phyloP scores from a whole-genome alignment of 208 protist genomes.

The Phytomonas francai region DNA sequence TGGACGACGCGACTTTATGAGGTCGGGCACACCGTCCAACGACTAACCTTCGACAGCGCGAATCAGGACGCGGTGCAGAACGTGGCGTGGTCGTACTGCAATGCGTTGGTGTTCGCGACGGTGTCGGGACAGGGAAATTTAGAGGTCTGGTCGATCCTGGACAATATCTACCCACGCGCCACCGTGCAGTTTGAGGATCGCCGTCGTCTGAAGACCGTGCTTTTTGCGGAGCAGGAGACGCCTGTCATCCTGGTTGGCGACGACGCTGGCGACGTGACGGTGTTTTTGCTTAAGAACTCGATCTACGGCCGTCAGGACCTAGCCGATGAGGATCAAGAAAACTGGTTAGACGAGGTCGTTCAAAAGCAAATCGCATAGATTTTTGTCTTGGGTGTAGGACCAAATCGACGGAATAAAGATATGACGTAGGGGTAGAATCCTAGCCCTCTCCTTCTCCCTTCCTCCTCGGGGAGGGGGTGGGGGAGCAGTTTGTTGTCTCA shows the following conservation, averaged over 20 bases:
- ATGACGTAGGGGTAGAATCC: slow-evolving; percentile 1
- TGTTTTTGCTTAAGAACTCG: slow-evolving; percentile 42
- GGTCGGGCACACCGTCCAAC: slow-evolving; percentile 39
- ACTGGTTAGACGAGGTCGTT: slow-evolving; percentile 63
- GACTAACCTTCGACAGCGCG: slow-evolving; percentile 80
- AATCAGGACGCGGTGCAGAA: slow-evolving; percentile 90
- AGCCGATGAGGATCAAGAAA: slow-evolving; percentile 76
- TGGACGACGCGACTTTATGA: slow-evolving; percentile 93
- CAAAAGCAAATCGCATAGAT: slow-evolving; percentile 32
- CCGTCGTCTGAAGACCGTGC: slow-evolving; percentile 59
- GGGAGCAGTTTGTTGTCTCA: too few species aligned
- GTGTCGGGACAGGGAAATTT: slow-evolving; percentile 81
- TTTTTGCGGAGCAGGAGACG: slow-evolving; percentile 84
- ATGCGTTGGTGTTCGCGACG: slow-evolving; percentile 90
- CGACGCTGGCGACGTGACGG: slow-evolving; percentile 82
- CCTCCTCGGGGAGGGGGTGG: neutral
- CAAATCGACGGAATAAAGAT: slow-evolving; percentile 1
- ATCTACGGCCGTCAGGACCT: slow-evolving; percentile 41
- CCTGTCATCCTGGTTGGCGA: slow-evolving; percentile 86
- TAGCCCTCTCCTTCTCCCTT: slow-evolving; percentile 11
- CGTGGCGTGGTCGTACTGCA: slow-evolving; percentile 89
- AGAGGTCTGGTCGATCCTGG: slow-evolving; percentile 73
- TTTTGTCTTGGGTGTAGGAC: neutral
- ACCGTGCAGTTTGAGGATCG: slow-evolving; percentile 62
- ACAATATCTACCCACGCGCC: slow-evolving; percentile 62